These are phyloP conservation scores for Cyberlindnera maclurae DNA, from an alignment of 805 yeast genomes.

Conservation along the genomic window DNA sequence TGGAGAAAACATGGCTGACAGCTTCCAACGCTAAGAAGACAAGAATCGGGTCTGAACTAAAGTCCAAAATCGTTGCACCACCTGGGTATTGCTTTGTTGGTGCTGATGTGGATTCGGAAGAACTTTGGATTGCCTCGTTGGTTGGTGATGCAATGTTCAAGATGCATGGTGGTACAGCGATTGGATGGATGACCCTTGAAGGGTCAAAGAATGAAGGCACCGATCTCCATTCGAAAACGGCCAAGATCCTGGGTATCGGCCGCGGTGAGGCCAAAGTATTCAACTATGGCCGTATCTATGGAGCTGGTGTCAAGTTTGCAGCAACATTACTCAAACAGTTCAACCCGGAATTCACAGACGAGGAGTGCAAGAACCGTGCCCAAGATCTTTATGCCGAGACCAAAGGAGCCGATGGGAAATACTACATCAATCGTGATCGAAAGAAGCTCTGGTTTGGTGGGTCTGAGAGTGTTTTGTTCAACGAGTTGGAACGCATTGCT, in stretches of 20 bases:
- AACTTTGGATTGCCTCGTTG: constrained; percentile 94
- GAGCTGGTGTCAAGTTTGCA: constrained; percentile 94
- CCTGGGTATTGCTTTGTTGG: constrained; percentile 88
- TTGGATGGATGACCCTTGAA: constrained; percentile 99
- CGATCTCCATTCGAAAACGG: constrained; percentile 92
- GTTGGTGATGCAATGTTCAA: constrained; percentile 88
- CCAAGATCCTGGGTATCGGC: constrained; percentile 78
- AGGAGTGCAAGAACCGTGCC: constrained; percentile 61
- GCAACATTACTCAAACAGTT: constrained; percentile 76
- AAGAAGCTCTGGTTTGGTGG: constrained; percentile 72
- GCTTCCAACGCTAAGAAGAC: constrained; percentile 88
- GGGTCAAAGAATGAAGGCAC: constrained; percentile 90
- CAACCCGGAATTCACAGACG: constrained; percentile 61
- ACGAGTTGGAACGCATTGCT: constrained; percentile 82
- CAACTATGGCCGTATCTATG: constrained; percentile 95
- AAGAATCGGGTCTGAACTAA: constrained; percentile 89
- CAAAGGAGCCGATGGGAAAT: constrained; percentile 53
- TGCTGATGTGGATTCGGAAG: constrained; percentile 98
- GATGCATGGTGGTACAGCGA: constrained; percentile 91
- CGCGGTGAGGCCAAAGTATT: constrained; percentile 92
- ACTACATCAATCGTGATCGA: constrained; percentile 20
- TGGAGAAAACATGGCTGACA: constrained; percentile 95
- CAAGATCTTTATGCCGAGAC: constrained; percentile 67
- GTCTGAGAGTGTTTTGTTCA: constrained; percentile 86
- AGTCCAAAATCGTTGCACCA: constrained; percentile 82